Base-by-base conservation (phyloP, 306 rosid genomes). In the Citrullus mucosospermus region DNA sequence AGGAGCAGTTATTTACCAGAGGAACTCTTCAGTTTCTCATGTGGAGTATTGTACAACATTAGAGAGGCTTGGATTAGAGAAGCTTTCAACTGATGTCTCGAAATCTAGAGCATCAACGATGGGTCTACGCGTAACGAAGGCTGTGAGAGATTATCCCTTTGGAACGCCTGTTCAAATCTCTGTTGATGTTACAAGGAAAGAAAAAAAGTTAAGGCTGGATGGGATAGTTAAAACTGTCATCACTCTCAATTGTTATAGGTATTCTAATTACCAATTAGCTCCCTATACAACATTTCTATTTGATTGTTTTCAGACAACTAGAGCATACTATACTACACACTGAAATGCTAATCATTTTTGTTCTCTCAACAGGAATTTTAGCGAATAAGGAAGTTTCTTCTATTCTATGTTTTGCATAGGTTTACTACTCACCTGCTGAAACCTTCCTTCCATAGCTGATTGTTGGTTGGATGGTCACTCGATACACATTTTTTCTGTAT, bases 161-260 rank as follows among this genome's bases (percentile, higher is more conserved):
- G 98, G 98, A 65, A 95, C 97, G 30, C 98, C 98, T 17, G 97
- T 95, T 82, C 98, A 89, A 88, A 82, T 92, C 69, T 92, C 98
- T 71, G 39, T 92, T 50, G 98, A 95, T 75, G 87, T 92, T 32
- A 85, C 88, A 20, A 89, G 85, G 87, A 92, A 85, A 87, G 89
- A 80, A 87, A 87, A 88, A 38, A 95, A 80, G 76, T 57, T 95
- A 89, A 92, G 92, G 88, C 96, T 95, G 67, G 97, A 92, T 82
- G 98, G 98, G 79, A 95, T 95, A 79, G 79, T 91, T 25, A 95
- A 87, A 83, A 87, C 97, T 65, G 96, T 92, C 83, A 82, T 95
- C 85, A 36, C 88, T 36, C 93, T 92, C 76, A 54, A 76, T 66
- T 95, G 97, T 87, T 89, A 83, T 84, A 88, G 98, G 97, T 95